Conservation (phyloP, 345 rosid species). For the Atalantia buxifolia region DNA sequence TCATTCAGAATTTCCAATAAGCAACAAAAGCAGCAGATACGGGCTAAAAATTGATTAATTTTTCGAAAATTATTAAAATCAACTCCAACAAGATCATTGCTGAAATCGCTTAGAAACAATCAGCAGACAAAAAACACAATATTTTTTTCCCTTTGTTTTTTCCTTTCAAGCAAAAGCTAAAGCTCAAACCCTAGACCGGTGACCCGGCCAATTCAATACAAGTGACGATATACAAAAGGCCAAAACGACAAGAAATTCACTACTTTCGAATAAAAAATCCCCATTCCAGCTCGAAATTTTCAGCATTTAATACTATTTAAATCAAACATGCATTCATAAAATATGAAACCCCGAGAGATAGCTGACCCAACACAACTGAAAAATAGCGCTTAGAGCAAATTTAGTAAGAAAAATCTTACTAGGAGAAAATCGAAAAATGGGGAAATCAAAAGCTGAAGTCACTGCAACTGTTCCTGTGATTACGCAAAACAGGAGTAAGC, state of each 20-base stretch:
- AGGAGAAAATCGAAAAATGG: slow-evolving; percentile 5
- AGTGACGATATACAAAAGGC: slow-evolving; percentile 1
- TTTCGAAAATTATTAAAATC: not conserved
- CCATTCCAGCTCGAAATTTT: not conserved
- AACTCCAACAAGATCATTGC: not conserved
- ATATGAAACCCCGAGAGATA: not conserved
- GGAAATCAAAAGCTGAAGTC: slow-evolving; percentile 12
- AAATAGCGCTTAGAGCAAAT: not conserved
- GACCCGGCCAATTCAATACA: not conserved
- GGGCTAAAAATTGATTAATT: too few relatives aligned
- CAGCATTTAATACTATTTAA: not conserved
- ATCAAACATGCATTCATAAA: not conserved
- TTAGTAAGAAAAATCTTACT: slow-evolving; percentile 8
- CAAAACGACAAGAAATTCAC: not conserved
- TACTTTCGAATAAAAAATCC: not conserved
- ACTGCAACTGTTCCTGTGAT: slow-evolving; percentile 6
- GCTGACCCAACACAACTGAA: not conserved
- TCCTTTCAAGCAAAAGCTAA: not conserved
- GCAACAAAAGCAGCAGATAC: not conserved
- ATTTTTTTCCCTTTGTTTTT: not conserved
- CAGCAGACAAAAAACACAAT: not conserved
- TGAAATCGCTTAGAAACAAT: not conserved
- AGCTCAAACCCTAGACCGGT: slow-evolving; percentile 11
- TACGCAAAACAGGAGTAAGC: not conserved
- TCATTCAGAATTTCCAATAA: not conserved